Evolutionary conservation across 768 basidiomycete species (phyloP).

Genomic region (Cystofilobasidium macerans): DNA sequence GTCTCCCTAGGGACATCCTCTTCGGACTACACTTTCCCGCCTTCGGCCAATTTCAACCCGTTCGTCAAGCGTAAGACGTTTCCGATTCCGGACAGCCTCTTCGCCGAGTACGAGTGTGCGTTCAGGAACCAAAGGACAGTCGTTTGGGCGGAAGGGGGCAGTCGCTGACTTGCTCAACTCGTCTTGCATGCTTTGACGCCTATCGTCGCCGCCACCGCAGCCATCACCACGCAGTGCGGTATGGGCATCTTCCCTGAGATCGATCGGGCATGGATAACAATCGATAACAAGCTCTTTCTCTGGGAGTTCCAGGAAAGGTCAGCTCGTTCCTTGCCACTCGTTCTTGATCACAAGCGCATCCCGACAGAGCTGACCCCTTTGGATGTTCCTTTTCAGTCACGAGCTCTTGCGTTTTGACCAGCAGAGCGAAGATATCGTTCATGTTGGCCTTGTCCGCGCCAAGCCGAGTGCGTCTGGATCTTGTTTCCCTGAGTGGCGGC

Average conservation of each 20-base stretch:
- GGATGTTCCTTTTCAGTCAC: constrained; percentile 45
- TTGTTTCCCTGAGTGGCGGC: background rate
- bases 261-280: constrained; percentile 87
- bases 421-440: constrained; percentile 76
- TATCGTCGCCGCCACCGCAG: too few relatives aligned
- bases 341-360: too few relatives aligned
- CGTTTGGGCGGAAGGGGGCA: background rate
- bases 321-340: constrained; percentile 34
- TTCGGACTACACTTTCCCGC: constrained; percentile 13
- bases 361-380: background rate
- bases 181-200: background rate
- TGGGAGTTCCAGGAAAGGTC: constrained; percentile 96
- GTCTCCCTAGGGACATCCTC: constrained; percentile 8
- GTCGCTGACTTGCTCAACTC: too few relatives aligned
- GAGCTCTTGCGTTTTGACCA: constrained; percentile 86
- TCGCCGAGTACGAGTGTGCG: constrained; percentile 24
- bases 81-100: constrained; percentile 22
- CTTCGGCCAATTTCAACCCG: constrained; percentile 17
- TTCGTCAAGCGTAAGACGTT: constrained; percentile 20
- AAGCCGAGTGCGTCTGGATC: constrained; percentile 47
- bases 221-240: constrained; percentile 15
- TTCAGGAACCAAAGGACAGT: background rate
- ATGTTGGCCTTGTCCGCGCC: constrained; percentile 77
- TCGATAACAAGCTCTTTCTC: constrained; percentile 83
- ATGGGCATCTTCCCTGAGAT: constrained; percentile 87